Evolutionary conservation across 2,329 filamentous ascomycete species (phyloP).

Genomic region (Biscogniauxia marginata): DNA sequence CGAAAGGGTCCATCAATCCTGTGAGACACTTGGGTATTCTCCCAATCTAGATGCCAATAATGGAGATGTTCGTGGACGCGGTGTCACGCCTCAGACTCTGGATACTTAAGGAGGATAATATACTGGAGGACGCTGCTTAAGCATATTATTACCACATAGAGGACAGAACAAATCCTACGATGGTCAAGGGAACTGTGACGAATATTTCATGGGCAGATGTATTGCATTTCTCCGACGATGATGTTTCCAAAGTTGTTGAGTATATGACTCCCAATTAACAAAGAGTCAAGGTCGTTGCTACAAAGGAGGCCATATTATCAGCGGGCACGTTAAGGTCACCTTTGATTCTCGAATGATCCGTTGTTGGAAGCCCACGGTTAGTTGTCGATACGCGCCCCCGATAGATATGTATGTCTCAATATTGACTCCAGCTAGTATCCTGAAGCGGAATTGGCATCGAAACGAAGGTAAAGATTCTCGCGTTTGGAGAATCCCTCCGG

Average conservation of each 20-base stretch:
- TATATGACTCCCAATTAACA: conserved; percentile 37
- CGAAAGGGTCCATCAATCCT: conserved; percentile 30
- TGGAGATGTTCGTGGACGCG: conserved; percentile 39
- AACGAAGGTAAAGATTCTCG: conserved; percentile 43
- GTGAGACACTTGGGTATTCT: conserved; percentile 32
- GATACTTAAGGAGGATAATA: conserved; percentile 35
- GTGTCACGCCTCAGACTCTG: conserved; percentile 39
- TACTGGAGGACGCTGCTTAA: conserved; percentile 41
- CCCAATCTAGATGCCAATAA: conserved; percentile 39
- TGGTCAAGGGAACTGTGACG: conserved; percentile 38
- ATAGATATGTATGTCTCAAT: background rate
- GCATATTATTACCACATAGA: conserved; percentile 42
- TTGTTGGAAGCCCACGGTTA: conserved; percentile 44
- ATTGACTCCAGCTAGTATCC: conserved; percentile 31
- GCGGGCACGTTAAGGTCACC: conserved; percentile 52
- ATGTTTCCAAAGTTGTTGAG: conserved; percentile 36
- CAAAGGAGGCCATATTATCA: conserved; percentile 47
- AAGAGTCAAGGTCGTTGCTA: conserved; percentile 35
- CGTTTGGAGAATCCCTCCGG: conserved; percentile 53
- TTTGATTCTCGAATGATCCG: conserved; percentile 51
- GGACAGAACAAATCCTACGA: conserved; percentile 37
- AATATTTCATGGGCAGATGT: conserved; percentile 30
- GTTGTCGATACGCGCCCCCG: background rate
- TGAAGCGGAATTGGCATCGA: conserved; percentile 43
- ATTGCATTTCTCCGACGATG: conserved; percentile 1